Base-by-base conservation (phyloP, 2,329 filamentous ascomycete genomes). In the Juglanconis oblonga region DNA sequence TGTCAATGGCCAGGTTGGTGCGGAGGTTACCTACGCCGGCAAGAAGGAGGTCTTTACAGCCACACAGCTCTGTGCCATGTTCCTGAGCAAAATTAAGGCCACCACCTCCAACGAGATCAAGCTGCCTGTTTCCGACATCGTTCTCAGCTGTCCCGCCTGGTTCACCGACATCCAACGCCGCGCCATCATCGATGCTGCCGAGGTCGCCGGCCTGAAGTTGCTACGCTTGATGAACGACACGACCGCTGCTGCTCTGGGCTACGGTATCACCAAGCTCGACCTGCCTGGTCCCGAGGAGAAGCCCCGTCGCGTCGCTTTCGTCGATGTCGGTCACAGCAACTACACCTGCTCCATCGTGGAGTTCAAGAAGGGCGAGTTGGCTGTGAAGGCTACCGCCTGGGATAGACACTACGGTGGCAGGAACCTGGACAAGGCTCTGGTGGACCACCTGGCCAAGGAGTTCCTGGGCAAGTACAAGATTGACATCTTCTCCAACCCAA, bases 391-490 rank as follows among this genome's bases (percentile, higher is more conserved):
- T 32, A 97, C 93, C 49, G 87, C 93, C 64, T 97, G 87, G 77
- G 95, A 99, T 77, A 90, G 92, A 70, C 93, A 98, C 81, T 96
- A 98, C 67, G 95, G 95, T 82, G 95, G 95, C 67, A 91, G 95
- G 71, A 91, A 98, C 81, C 96, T 99, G 73, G 96, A 99, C 84
- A 89, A 92, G 79, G 92, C 92, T 64, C 80, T 99, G 56, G 89
- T 97, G 61, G 92, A 98, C 73, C 94, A 98, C 80, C 92, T 99
- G 72, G 90, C 90, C 70, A 88, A 91, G 72, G 93, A 98, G 77
- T 99, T 98, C 85, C 91, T 95, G 81, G 91, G 92, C 77, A 97
- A 96, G 78, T 96, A 91, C 87, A 97, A 96, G 85, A 90, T 98
- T 69, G 93, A 98, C 74, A 94, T 99, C 79, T 86, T 87, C 76